Base-by-base conservation (phyloP, 371 early-diverging fungal species). In the Rozella allomycis region DNA sequence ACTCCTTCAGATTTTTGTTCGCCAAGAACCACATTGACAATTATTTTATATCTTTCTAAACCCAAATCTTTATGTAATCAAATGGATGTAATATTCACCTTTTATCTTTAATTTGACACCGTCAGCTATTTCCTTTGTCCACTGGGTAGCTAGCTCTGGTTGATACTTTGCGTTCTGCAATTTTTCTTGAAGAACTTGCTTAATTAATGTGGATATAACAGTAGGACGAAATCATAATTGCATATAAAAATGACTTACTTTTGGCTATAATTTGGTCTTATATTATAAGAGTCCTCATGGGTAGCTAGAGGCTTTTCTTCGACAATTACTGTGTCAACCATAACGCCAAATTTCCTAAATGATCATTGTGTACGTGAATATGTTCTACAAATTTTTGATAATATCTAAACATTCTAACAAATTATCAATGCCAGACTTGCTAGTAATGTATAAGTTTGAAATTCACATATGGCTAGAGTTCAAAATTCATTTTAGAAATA, bases 1-100 rank as follows among this genome's bases (percentile, higher is more conserved):
- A 66, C 68, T 20, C 71, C 73, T 37, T 60, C 68, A 13, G 71
- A 70, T 14, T 58, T 35, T 44, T 67, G 65, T 48, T 70, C 71
- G 21, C 71, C 65, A 28, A 73, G 51, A 1, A 60, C 52, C 7
- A 73, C 73, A 44, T 70, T 60, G 16, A 70, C 71, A 17, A 68
- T 55, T 31, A 58, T 67, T 45, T 73, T 73, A 49, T 73, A 73
- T 20, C 71, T 46, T 23, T 41, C 44, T 33, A 69, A 49, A 2
- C 67, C 66, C 8, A 70, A 49, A 17, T 62, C 72, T 72, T 35
- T 9, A 12, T 4, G 3, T 29, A 11, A 12, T 2, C 13, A 31
- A 19, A 17, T 20, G 16, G 30, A 34, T 20, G 7, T 8, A 18
- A 5, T 14, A 13, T 31, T 20, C 30, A 67, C 70, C 70, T 32